A percentile compares a stretch with the other conserved stretches of the same genome.
Evolutionary conservation across 208 protist species (phyloP).

Genomic region (Vickermania spadyakhi): DNA sequence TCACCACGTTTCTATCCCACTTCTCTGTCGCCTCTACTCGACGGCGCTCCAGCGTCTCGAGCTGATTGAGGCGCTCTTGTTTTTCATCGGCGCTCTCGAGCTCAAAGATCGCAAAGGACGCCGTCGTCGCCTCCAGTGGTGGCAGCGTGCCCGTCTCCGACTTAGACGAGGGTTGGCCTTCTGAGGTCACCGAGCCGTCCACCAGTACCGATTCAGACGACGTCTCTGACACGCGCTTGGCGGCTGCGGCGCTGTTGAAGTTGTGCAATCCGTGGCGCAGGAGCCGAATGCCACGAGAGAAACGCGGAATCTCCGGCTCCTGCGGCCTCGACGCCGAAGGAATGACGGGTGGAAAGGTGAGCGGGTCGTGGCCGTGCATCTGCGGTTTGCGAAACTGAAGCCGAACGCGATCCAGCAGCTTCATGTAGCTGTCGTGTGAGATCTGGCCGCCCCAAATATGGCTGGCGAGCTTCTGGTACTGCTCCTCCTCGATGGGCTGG

Average conservation of each 20-base stretch:
- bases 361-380: slow-evolving; percentile 17
- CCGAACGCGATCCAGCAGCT: slow-evolving; percentile 45
- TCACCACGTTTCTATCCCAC: slow-evolving; percentile 46
- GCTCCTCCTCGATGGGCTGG: not conserved
- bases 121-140: not conserved
- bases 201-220: too few relatives aligned
- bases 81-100: slow-evolving; percentile 3
- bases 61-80: slow-evolving; percentile 13
- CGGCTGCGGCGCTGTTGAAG: not conserved
- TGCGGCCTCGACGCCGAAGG: slow-evolving; percentile 26
- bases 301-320: slow-evolving; percentile 18
- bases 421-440: slow-evolving; percentile 22
- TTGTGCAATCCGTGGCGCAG: not conserved
- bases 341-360: slow-evolving; percentile 26
- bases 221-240: not conserved
- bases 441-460: slow-evolving; percentile 20
- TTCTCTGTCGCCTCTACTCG: slow-evolving; percentile 35
- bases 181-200: not conserved
- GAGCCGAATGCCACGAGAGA: slow-evolving; percentile 22
- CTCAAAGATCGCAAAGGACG: not conserved
- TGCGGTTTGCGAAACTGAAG: slow-evolving; percentile 27
- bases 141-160: not conserved
- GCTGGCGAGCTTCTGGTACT: slow-evolving; percentile 1
- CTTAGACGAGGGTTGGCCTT: not conserved
- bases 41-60: slow-evolving; percentile 40